These are phyloP conservation scores for Trichomonas gallinae DNA, from an alignment of 208 protist species.

Conservation along the genomic window DNA sequence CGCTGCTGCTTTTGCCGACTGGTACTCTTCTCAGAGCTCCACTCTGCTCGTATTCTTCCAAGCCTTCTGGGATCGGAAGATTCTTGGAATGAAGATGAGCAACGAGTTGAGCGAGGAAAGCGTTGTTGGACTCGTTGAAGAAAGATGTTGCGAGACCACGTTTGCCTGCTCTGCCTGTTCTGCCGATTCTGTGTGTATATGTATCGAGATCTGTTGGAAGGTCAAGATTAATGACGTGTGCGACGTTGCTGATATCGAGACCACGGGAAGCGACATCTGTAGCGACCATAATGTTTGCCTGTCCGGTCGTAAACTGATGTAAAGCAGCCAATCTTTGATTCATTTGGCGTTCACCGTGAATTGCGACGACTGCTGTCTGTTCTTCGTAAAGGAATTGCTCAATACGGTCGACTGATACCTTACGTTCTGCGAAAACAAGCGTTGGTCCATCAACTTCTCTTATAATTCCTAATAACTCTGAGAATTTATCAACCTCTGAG, in stretches of 20 bases:
- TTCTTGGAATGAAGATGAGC: not conserved
- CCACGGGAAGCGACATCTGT: constrained; percentile 90
- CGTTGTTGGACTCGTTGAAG: not conserved
- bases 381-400: constrained; percentile 67
- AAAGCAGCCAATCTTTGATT: constrained; percentile 57
- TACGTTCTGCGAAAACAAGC: constrained; percentile 91
- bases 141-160: not conserved
- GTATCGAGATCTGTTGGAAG: constrained; percentile 89
- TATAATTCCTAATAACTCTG: constrained; percentile 45
- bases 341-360: constrained; percentile 73
- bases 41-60: not conserved
- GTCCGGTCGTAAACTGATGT: constrained; percentile 58
- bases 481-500: constrained; percentile 48
- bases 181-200: constrained; percentile 98
- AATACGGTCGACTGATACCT: constrained; percentile 79
- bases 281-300: constrained; percentile 73
- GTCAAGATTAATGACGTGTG: constrained; percentile 92
- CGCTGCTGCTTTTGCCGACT: not conserved
- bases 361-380: constrained; percentile 62
- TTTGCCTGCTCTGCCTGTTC: constrained; percentile 87
- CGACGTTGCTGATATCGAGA: constrained; percentile 86
- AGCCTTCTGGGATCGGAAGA: not conserved
- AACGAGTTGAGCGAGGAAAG: not conserved
- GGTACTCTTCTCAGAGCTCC: not conserved
- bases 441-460: constrained; percentile 29